Percentiles rank a stretch among this genome's conserved stretches.
phyloP scores from a whole-genome alignment of 2,329 filamentous ascomycete species.

The Monosporascus sp. region DNA sequence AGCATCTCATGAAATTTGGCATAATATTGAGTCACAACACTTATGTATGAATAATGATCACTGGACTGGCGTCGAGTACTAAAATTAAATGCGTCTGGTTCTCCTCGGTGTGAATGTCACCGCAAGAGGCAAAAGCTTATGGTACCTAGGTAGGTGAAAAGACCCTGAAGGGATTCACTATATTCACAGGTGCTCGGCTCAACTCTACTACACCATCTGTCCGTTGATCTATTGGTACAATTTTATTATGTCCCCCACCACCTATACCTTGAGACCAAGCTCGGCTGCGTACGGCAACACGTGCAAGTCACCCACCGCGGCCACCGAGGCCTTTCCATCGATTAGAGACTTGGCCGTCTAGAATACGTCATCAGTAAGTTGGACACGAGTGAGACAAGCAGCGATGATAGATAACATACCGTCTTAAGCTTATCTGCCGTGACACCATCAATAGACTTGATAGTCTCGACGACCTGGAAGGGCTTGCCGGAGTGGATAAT shows the following conservation, averaged over 20 bases:
- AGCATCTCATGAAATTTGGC: no score
- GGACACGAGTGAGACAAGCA: not conserved
- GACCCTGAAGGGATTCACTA: slow-evolving; percentile 34
- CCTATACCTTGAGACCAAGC: slow-evolving; percentile 89
- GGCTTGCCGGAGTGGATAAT: slow-evolving; percentile 76
- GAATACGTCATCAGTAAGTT: slow-evolving; percentile 22
- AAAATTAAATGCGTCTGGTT: no score
- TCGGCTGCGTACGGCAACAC: slow-evolving; percentile 90
- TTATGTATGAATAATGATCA: no score
- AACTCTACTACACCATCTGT: slow-evolving; percentile 27
- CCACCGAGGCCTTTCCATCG: slow-evolving; percentile 82
- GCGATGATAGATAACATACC: slow-evolving; percentile 48
- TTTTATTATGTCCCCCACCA: slow-evolving; percentile 22
- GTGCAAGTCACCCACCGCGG: slow-evolving; percentile 86
- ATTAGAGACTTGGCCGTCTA: slow-evolving; percentile 85
- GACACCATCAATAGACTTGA: slow-evolving; percentile 74
- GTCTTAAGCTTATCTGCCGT: slow-evolving; percentile 78
- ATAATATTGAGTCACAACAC: no score
- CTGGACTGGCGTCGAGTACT: no score
- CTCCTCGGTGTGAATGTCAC: no score
- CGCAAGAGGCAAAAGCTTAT: no score
- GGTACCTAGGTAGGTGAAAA: no score
- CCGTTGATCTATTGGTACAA: slow-evolving; percentile 38
- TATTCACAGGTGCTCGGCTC: slow-evolving; percentile 38
- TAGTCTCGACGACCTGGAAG: slow-evolving; percentile 75